phyloP scores from a whole-genome alignment of 371 early-diverging fungal species.

The Mucor plumbeus region DNA sequence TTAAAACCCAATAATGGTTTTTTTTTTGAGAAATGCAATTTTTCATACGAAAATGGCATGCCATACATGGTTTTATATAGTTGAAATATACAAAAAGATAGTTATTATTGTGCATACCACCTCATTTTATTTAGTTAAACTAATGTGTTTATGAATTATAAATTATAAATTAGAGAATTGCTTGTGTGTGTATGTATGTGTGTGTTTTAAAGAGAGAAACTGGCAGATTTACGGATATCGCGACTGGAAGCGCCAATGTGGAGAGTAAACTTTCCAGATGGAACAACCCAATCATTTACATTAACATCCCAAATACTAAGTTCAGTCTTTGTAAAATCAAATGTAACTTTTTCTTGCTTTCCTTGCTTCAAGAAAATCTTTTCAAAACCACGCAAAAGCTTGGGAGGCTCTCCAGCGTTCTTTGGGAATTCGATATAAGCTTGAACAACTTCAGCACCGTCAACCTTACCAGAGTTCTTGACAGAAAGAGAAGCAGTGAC shows the following conservation, averaged over 20 bases:
- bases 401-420: constrained; percentile 52
- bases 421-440: constrained; percentile 60
- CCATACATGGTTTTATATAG: too few relatives aligned
- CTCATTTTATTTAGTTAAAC: too few relatives aligned
- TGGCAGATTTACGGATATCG: constrained; percentile 47
- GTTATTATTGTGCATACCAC: too few relatives aligned
- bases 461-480: constrained; percentile 52
- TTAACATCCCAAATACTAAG: constrained; percentile 53
- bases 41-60: too few relatives aligned
- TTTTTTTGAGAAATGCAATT: too few relatives aligned
- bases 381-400: constrained; percentile 61
- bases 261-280: constrained; percentile 50
- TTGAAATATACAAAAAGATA: too few relatives aligned
- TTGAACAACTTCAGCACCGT: constrained; percentile 65
- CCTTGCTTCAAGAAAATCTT: constrained; percentile 47
- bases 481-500: constrained; percentile 44
- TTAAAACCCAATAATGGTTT: too few relatives aligned
- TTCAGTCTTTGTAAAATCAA: constrained; percentile 43
- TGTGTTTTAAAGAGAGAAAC: constrained; percentile 19
- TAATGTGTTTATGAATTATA: too few relatives aligned
- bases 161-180: too few relatives aligned
- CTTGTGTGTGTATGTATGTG: too few relatives aligned
- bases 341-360: constrained; percentile 30
- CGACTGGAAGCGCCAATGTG: constrained; percentile 56
- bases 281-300: constrained; percentile 42